These are phyloP conservation scores for Exserohilum rostratum DNA, from an alignment of 2,329 filamentous ascomycete species.

Conservation along the genomic window DNA sequence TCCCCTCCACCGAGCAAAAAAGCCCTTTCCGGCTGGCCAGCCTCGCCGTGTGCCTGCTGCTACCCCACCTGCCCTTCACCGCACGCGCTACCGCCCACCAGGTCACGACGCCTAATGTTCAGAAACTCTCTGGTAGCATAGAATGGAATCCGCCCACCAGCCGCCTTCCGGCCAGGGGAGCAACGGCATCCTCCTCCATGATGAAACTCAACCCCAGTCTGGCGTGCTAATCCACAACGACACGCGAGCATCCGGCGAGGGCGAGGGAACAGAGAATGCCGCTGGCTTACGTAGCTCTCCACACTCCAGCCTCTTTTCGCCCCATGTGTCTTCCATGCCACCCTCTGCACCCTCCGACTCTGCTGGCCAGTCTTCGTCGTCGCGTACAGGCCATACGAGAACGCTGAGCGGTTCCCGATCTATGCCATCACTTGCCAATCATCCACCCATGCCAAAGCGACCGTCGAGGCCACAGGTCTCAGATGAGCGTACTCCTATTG, in stretches of 20 bases:
- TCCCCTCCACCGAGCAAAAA: not conserved
- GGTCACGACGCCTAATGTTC: constrained; percentile 13
- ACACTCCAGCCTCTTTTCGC: constrained; percentile 39
- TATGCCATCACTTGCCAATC: constrained; percentile 33
- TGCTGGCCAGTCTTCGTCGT: constrained; percentile 8
- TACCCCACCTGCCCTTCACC: constrained; percentile 9
- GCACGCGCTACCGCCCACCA: not conserved
- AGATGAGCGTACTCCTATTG: constrained; percentile 36
- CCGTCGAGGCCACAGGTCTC: constrained; percentile 35
- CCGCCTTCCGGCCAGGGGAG: constrained; percentile 20
- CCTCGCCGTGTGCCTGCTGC: not conserved
- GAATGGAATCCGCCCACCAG: constrained; percentile 26
- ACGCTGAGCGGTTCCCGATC: constrained; percentile 37
- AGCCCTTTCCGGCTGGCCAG: constrained; percentile 1
- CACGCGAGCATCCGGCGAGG: constrained; percentile 20
- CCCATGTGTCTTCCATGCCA: constrained; percentile 23
- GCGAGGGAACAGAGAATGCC: constrained; percentile 15
- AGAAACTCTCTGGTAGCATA: constrained; percentile 10
- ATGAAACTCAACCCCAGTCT: constrained; percentile 13
- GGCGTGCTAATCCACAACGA: constrained; percentile 14
- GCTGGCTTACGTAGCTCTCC: constrained; percentile 19
- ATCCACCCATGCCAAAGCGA: constrained; percentile 36
- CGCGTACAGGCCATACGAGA: constrained; percentile 19
- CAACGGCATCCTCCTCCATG: constrained; percentile 8
- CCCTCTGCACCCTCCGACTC: constrained; percentile 20